These are phyloP conservation scores for Solanum pinnatisectum DNA, from an alignment of 257 asterid species.

Conservation along the genomic window DNA sequence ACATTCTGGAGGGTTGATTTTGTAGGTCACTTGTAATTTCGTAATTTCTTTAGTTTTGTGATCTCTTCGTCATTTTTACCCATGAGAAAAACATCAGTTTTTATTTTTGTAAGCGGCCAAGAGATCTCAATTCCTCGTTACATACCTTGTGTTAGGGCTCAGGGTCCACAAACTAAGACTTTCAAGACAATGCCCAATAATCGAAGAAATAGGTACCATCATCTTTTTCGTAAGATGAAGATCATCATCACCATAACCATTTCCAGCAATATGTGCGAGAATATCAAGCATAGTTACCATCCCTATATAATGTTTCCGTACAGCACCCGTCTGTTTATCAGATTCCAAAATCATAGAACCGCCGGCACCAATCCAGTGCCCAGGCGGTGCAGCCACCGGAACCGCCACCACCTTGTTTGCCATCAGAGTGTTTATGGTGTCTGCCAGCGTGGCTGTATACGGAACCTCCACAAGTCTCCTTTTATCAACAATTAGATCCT, in stretches of 20 bases:
- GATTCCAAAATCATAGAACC: slow-evolving; percentile 90
- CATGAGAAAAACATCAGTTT: background rate
- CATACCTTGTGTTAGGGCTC: slow-evolving; percentile 51
- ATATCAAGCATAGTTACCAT: slow-evolving; percentile 88
- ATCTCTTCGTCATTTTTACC: background rate
- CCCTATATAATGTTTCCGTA: slow-evolving; percentile 89
- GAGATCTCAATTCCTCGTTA: background rate
- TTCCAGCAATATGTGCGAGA: slow-evolving; percentile 61
- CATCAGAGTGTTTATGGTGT: slow-evolving; percentile 61
- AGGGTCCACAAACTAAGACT: slow-evolving; percentile 94
- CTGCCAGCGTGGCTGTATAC: slow-evolving; percentile 71
- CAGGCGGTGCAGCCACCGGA: slow-evolving; percentile 98
- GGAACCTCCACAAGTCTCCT: slow-evolving; percentile 82
- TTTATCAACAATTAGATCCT: slow-evolving; percentile 36
- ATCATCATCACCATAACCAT: slow-evolving; percentile 6
- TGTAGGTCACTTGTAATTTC: background rate
- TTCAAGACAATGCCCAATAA: slow-evolving; percentile 82
- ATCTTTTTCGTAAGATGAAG: slow-evolving; percentile 40
- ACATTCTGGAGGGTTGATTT: background rate
- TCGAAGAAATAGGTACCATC: slow-evolving; percentile 71
- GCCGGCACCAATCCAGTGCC: slow-evolving; percentile 98
- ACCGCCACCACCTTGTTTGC: slow-evolving; percentile 60
- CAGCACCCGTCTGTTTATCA: slow-evolving; percentile 82
- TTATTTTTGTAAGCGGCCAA: too few species aligned
- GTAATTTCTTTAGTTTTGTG: background rate